These are phyloP conservation scores for Bidens hawaiensis DNA, from an alignment of 140 eudicot genomes.

Conservation along the genomic window DNA sequence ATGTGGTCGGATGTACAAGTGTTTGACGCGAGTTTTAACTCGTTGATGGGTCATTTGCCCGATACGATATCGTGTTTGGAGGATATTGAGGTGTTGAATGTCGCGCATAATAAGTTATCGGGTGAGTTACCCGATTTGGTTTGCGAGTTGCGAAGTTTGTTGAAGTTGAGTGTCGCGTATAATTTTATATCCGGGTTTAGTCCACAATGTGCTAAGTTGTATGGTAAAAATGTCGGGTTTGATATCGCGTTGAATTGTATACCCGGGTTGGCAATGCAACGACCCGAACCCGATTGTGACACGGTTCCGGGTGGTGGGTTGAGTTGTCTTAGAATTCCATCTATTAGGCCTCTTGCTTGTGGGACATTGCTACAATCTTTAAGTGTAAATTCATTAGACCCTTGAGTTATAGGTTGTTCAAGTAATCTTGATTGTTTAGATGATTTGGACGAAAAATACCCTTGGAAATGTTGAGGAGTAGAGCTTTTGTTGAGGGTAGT, in stretches of 20 bases:
- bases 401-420: slow-evolving; percentile 28
- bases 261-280: slow-evolving; percentile 71
- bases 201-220: slow-evolving; percentile 51
- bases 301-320: slow-evolving; percentile 56
- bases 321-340: slow-evolving; percentile 74
- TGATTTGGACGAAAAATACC: neutral
- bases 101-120: slow-evolving; percentile 74
- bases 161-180: slow-evolving; percentile 74
- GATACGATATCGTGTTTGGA: slow-evolving; percentile 76
- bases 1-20: slow-evolving; percentile 82
- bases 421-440: neutral
- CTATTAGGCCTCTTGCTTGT: slow-evolving; percentile 65
- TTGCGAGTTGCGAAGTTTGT: slow-evolving; percentile 56
- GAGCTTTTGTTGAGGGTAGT: slow-evolving; percentile 22
- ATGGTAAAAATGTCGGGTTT: slow-evolving; percentile 60
- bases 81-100: slow-evolving; percentile 68
- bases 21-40: slow-evolving; percentile 72
- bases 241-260: slow-evolving; percentile 85
- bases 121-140: slow-evolving; percentile 84
- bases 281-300: slow-evolving; percentile 83
- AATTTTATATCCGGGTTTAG: slow-evolving; percentile 88
- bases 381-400: slow-evolving; percentile 36
- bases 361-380: slow-evolving; percentile 46
- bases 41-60: slow-evolving; percentile 86
- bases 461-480: slow-evolving; percentile 5